phyloP scores from a whole-genome alignment of 345 rosid genomes.

The Sonneratia alba region DNA sequence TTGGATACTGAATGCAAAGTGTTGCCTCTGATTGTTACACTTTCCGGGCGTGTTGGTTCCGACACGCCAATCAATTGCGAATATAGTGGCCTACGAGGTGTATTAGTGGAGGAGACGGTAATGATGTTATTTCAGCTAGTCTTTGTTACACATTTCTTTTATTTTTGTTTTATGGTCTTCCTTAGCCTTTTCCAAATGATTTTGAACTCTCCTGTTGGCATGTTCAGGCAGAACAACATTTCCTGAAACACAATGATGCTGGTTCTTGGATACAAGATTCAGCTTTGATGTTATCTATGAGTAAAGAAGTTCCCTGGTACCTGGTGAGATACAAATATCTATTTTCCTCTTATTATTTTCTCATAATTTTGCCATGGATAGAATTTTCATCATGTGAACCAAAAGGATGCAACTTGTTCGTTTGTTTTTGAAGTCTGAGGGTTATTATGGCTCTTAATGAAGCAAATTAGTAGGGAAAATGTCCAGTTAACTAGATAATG shows the following conservation, averaged over 20 bases:
- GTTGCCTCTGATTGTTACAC: slow-evolving; percentile 58
- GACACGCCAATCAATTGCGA: slow-evolving; percentile 74
- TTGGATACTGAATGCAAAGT: slow-evolving; percentile 68
- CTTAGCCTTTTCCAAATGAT: background rate
- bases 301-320: slow-evolving; percentile 97
- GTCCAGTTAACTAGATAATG: background rate
- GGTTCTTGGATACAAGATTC: slow-evolving; percentile 99
- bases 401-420: background rate
- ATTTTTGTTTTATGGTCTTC: background rate
- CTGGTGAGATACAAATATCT: slow-evolving; percentile 40
- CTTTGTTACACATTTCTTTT: background rate
- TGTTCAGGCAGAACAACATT: slow-evolving; percentile 83
- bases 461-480: background rate
- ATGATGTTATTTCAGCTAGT: background rate
- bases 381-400: slow-evolving; percentile 1
- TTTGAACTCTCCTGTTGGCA: slow-evolving; percentile 1
- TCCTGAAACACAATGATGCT: slow-evolving; percentile 85
- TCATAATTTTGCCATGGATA: slow-evolving; percentile 1
- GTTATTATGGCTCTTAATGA: background rate
- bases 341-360: background rate
- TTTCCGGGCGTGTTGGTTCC: slow-evolving; percentile 77
- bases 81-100: slow-evolving; percentile 72
- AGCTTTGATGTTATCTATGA: slow-evolving; percentile 80
- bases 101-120: slow-evolving; percentile 76
- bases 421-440: background rate